Percentiles rank a stretch among this genome's conserved stretches.
Conservation (phyloP, 73 alveolate species). For the Durusdinium trenchii region DNA sequence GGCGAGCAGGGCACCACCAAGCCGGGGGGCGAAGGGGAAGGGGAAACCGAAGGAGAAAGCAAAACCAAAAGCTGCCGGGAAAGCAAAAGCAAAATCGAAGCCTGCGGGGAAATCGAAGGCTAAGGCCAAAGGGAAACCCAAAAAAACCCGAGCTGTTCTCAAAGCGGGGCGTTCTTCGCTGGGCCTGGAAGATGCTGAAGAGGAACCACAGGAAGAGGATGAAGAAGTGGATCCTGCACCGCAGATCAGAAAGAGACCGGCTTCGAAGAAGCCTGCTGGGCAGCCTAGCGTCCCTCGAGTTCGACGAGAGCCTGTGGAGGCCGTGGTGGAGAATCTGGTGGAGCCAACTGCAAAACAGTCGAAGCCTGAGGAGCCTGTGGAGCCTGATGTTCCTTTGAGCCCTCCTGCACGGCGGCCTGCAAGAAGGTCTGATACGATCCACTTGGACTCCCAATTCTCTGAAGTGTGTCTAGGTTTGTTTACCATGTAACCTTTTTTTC, state of each 20-base stretch:
- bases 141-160: background rate
- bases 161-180: background rate
- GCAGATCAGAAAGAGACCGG: background rate
- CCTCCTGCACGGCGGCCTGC: background rate
- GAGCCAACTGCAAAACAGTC: background rate
- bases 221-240: background rate
- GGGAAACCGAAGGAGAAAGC: background rate
- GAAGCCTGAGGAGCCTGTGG: background rate
- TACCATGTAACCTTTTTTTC: no score
- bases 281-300: background rate
- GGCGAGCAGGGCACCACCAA: background rate
- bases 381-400: background rate
- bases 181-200: background rate
- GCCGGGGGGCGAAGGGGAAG: background rate
- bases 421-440: no score
- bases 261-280: no score
- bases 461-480: no score
- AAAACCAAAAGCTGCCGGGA: background rate
- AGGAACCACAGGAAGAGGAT: background rate
- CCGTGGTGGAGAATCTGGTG: background rate
- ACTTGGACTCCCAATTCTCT: no score
- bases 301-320: background rate
- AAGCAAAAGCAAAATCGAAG: background rate
- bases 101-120: conserved; percentile 1
- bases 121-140: background rate